Conservation (phyloP, 2,329 filamentous ascomycete genomes). For the Hortaea werneckii region DNA sequence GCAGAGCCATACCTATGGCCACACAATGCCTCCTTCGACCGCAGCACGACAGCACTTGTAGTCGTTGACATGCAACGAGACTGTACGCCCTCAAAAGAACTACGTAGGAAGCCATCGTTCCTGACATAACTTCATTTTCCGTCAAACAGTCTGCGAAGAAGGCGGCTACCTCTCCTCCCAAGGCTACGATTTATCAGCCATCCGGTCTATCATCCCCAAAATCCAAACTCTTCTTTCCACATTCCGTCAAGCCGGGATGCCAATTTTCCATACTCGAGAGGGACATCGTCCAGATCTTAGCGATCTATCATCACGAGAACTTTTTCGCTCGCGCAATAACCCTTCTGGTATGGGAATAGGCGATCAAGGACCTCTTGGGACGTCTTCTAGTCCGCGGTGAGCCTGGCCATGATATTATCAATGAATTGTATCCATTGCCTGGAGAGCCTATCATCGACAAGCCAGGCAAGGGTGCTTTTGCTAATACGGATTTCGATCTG, state of each 20-base stretch:
- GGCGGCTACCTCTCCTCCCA: constrained; percentile 42
- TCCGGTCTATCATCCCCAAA: constrained; percentile 35
- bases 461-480: constrained; percentile 44
- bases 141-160: constrained; percentile 29
- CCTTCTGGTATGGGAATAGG: constrained; percentile 42
- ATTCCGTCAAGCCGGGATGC: constrained; percentile 32
- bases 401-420: constrained; percentile 46
- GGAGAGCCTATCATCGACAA: constrained; percentile 46
- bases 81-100: constrained; percentile 18
- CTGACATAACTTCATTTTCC: background rate
- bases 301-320: constrained; percentile 46
- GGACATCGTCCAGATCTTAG: constrained; percentile 47
- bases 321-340: constrained; percentile 44
- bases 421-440: constrained; percentile 40
- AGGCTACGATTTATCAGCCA: constrained; percentile 33
- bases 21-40: constrained; percentile 13
- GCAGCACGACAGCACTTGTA: constrained; percentile 39
- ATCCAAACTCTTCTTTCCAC: constrained; percentile 31
- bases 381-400: constrained; percentile 50
- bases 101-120: background rate
- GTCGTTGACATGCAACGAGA: constrained; percentile 49
- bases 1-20: constrained; percentile 14
- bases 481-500: constrained; percentile 45
- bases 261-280: constrained; percentile 43
- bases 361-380: constrained; percentile 43